A percentile compares a stretch with the other conserved stretches of the same genome.
Evolutionary conservation across 1,139 yeast genomes (phyloP).

Genomic region (Candida labiduridarum): DNA sequence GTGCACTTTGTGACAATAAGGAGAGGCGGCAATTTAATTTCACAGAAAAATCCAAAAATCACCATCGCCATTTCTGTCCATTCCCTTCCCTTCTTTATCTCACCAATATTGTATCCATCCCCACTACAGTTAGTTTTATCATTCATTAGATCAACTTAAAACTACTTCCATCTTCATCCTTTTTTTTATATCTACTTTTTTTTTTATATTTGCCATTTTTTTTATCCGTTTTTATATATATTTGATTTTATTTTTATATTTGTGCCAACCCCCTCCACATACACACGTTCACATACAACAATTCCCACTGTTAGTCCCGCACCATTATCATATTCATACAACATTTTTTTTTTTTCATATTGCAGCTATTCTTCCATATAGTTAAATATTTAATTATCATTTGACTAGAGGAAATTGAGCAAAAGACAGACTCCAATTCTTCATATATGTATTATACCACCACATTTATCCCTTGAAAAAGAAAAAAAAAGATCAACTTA

Average conservation of each 20-base stretch:
- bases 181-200: background rate
- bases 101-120: background rate
- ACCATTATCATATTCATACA: background rate
- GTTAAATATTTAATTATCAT: slow-evolving; percentile 4
- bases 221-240: background rate
- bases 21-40: background rate
- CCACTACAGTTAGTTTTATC: background rate
- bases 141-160: background rate
- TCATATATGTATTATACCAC: slow-evolving; percentile 1
- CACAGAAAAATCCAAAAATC: background rate
- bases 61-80: background rate
- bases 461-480: background rate
- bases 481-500: background rate
- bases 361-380: background rate
- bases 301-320: background rate
- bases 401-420: background rate
- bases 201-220: background rate
- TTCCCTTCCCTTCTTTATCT: background rate
- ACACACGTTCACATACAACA: background rate
- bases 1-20: no score
- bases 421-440: background rate
- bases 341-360: background rate
- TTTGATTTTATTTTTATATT: background rate
- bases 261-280: background rate
- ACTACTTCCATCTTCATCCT: background rate